Evolutionary conservation across 2,329 filamentous ascomycete genomes (phyloP).

Genomic region (Alternaria sp.): DNA sequence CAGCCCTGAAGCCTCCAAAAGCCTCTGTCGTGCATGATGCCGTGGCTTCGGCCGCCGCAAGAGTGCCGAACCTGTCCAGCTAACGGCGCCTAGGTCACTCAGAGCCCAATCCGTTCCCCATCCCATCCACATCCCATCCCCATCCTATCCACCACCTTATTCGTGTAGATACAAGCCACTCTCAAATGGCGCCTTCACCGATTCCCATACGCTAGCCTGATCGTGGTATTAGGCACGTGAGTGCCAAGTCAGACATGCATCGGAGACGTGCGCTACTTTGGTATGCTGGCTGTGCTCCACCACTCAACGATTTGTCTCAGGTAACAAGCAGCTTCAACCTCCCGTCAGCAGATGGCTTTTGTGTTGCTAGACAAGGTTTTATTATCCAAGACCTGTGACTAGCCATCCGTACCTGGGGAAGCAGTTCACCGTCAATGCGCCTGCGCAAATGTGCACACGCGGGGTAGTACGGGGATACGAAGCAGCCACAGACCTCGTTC

Average conservation of each 20-base stretch:
- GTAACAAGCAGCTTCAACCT: constrained; percentile 34
- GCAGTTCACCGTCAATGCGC: constrained; percentile 19
- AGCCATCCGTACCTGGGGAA: constrained; percentile 29
- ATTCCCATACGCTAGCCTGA: constrained; percentile 24
- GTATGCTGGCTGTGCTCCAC: constrained; percentile 30
- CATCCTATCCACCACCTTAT: not conserved
- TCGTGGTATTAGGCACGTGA: constrained; percentile 32
- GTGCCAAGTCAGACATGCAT: constrained; percentile 43
- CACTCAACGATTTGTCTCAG: constrained; percentile 41
- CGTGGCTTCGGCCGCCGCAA: constrained; percentile 9
- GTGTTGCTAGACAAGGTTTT: constrained; percentile 28
- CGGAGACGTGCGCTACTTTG: constrained; percentile 41
- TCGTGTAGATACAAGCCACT: constrained; percentile 8
- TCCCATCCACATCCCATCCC: not conserved
- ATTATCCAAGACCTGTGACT: constrained; percentile 18
- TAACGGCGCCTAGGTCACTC: constrained; percentile 1
- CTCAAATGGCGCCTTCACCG: constrained; percentile 27
- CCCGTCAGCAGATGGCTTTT: constrained; percentile 36
- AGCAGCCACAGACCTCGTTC: constrained; percentile 4
- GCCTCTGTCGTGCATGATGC: not conserved
- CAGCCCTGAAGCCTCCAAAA: not conserved
- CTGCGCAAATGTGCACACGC: constrained; percentile 22
- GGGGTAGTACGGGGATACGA: constrained; percentile 31
- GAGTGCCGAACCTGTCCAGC: constrained; percentile 6
- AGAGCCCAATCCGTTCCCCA: not conserved